These are phyloP conservation scores for Trapa bicornis DNA, from an alignment of 345 rosid species.

Conservation along the genomic window DNA sequence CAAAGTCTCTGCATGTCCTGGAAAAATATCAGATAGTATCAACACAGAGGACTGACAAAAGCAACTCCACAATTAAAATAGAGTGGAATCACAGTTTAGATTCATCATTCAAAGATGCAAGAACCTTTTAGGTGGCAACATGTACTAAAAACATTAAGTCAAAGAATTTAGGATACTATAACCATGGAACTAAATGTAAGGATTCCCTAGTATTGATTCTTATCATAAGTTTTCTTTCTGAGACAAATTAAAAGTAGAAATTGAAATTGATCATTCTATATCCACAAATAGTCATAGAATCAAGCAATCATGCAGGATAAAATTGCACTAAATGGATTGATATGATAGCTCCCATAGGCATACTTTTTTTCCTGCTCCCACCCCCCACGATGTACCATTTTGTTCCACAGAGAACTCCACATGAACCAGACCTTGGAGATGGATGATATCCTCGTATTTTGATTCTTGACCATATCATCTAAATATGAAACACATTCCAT, in stretches of 20 bases:
- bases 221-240: not conserved
- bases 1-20: slow-evolving; percentile 88
- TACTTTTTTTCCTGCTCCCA: slow-evolving; percentile 93
- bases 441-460: slow-evolving; percentile 91
- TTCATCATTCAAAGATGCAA: not conserved
- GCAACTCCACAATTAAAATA: not conserved
- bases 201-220: not conserved
- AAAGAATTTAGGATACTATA: not conserved
- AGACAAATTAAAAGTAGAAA: not conserved
- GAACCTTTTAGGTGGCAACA: not conserved
- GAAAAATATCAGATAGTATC: slow-evolving; percentile 3
- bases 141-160: not conserved
- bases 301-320: not conserved
- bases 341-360: slow-evolving; percentile 16
- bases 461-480: slow-evolving; percentile 98
- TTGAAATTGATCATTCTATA: not conserved
- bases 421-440: slow-evolving; percentile 83
- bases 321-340: not conserved
- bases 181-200: not conserved
- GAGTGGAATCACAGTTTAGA: not conserved
- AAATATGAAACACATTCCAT: slow-evolving; percentile 2
- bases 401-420: slow-evolving; percentile 82
- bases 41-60: not conserved
- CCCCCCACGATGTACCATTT: slow-evolving; percentile 97
- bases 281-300: not conserved